phyloP scores from a whole-genome alignment of 257 asterid genomes.

The Mitragyna speciosa region DNA sequence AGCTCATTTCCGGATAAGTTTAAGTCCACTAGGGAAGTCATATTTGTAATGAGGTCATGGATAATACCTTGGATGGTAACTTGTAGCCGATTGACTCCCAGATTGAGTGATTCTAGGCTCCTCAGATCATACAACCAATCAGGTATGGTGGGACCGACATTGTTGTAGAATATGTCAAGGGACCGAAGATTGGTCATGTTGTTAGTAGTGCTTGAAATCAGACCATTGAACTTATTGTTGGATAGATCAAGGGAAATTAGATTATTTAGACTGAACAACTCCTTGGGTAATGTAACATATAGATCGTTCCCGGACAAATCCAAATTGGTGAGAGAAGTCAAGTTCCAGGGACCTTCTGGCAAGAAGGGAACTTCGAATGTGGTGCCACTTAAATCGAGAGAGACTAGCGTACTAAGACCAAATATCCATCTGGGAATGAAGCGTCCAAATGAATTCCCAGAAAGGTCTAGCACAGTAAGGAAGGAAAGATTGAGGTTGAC shows the following conservation, averaged over 20 bases:
- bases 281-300: background rate
- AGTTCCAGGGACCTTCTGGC: background rate
- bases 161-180: conserved; percentile 20
- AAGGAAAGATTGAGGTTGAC: background rate
- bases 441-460: background rate
- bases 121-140: conserved; percentile 35
- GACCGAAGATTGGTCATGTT: conserved; percentile 22
- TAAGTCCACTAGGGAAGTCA: conserved; percentile 25
- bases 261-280: background rate
- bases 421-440: too few species aligned
- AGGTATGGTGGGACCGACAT: conserved; percentile 33
- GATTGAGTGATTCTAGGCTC: conserved; percentile 11
- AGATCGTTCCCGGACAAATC: background rate
- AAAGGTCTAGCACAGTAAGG: background rate
- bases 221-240: background rate
- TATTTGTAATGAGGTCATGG: conserved; percentile 25
- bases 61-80: conserved; percentile 26
- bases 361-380: too few species aligned
- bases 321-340: background rate
- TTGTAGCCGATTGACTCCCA: conserved; percentile 7
- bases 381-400: too few species aligned
- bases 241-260: background rate
- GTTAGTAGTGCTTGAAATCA: background rate
- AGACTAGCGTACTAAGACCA: too few species aligned
- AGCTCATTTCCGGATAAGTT: conserved; percentile 20